Conservation (phyloP, 345 rosid species). For the Salix udensis region DNA sequence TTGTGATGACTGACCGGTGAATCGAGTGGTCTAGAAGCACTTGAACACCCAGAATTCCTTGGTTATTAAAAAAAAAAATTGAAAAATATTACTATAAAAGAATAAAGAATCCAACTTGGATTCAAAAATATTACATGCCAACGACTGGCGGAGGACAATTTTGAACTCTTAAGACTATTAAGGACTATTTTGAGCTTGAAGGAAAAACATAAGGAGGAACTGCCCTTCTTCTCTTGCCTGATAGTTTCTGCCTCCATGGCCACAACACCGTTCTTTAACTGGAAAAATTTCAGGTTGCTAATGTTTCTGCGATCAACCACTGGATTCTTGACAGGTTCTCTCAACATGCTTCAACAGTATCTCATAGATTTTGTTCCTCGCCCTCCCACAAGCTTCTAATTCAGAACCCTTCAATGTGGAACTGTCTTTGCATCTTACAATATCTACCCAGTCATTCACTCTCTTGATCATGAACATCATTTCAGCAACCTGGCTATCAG, state of each 20-base stretch:
- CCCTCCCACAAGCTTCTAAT: slow-evolving; percentile 41
- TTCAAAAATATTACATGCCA: too few relatives aligned
- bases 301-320: slow-evolving; percentile 9
- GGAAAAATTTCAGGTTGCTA: not conserved
- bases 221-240: not conserved
- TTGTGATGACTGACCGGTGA: not conserved
- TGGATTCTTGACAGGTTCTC: slow-evolving; percentile 41
- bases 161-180: too few relatives aligned
- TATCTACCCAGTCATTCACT: slow-evolving; percentile 61
- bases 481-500: slow-evolving; percentile 40
- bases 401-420: slow-evolving; percentile 30
- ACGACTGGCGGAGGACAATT: not conserved
- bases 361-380: slow-evolving; percentile 59
- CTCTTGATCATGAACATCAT: slow-evolving; percentile 55
- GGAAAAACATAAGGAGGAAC: not conserved
- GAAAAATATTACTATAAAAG: too few relatives aligned
- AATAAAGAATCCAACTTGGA: too few relatives aligned
- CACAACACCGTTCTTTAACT: too few relatives aligned
- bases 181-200: too few relatives aligned
- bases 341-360: slow-evolving; percentile 63
- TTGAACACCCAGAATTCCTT: not conserved
- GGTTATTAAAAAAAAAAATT: too few relatives aligned
- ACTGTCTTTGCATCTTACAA: slow-evolving; percentile 10
- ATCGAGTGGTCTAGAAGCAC: not conserved
- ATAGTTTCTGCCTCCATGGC: too few relatives aligned